phyloP scores from a whole-genome alignment of 169 alveolate species.

The Perkinsus marinus region DNA sequence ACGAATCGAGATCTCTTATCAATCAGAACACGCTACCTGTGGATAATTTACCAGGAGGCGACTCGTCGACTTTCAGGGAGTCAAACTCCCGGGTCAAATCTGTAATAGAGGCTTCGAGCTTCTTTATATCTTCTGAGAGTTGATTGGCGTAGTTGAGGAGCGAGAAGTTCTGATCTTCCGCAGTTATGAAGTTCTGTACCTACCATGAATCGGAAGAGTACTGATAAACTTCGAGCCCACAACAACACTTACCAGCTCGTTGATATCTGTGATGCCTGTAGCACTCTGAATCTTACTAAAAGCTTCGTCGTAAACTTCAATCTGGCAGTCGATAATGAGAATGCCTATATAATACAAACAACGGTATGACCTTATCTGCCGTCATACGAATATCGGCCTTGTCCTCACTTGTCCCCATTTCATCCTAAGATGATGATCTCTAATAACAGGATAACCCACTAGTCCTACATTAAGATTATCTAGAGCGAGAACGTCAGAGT shows the following conservation, averaged over 20 bases:
- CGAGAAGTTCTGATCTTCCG: slow-evolving; percentile 67
- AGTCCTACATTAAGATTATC: background rate
- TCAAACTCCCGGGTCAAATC: slow-evolving; percentile 49
- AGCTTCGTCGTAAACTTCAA: slow-evolving; percentile 43
- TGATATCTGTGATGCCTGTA: slow-evolving; percentile 61
- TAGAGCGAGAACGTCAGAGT: background rate
- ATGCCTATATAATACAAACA: background rate
- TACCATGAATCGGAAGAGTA: background rate
- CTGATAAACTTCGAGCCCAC: background rate
- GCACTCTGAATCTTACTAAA: slow-evolving; percentile 73
- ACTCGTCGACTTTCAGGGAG: slow-evolving; percentile 8
- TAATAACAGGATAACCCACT: no score
- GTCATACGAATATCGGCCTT: slow-evolving; percentile 22
- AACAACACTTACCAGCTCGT: slow-evolving; percentile 22
- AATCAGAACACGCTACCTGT: no score
- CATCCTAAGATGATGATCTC: no score
- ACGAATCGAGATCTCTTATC: background rate
- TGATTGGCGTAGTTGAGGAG: slow-evolving; percentile 62
- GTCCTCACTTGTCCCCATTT: no score
- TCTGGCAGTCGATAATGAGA: background rate
- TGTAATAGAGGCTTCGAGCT: slow-evolving; percentile 46
- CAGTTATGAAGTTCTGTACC: slow-evolving; percentile 49
- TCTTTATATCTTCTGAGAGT: slow-evolving; percentile 60
- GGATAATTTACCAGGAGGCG: background rate
- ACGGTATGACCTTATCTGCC: slow-evolving; percentile 33